Percentiles rank a stretch among this genome's conserved stretches.
Evolutionary conservation across 2,329 filamentous ascomycete species (phyloP).

Genomic region (Colletotrichum endophyticum): DNA sequence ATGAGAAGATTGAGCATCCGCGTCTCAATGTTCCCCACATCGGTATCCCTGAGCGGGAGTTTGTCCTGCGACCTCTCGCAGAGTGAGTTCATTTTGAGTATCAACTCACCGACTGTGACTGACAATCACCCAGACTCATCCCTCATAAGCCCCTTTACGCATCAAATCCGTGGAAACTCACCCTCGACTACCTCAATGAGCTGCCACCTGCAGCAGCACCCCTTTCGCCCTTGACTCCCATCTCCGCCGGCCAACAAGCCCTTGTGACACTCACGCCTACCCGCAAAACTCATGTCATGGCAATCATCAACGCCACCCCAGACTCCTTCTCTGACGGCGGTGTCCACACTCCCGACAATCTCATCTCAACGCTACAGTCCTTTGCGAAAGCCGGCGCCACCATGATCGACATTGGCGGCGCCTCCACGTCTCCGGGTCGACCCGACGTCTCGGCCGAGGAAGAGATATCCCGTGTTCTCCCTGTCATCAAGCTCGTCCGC

Average conservation of each 20-base stretch:
- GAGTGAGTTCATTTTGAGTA: conserved; percentile 57
- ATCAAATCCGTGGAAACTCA: conserved; percentile 62
- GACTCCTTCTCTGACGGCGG: conserved; percentile 98
- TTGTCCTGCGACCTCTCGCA: conserved; percentile 86
- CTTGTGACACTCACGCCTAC: conserved; percentile 63
- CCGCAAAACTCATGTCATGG: conserved; percentile 82
- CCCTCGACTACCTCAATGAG: conserved; percentile 65
- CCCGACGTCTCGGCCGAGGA: conserved; percentile 72
- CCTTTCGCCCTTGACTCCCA: conserved; percentile 64
- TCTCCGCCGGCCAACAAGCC: conserved; percentile 46
- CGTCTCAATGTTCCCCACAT: conserved; percentile 85
- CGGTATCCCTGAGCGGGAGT: conserved; percentile 88
- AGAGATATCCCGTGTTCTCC: conserved; percentile 79
- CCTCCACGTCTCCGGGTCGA: conserved; percentile 85
- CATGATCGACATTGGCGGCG: conserved; percentile 91
- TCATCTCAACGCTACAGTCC: conserved; percentile 62
- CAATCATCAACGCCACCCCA: conserved; percentile 91
- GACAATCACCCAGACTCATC: conserved; percentile 49
- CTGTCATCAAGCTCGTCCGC: conserved; percentile 77
- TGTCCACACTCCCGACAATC: conserved; percentile 56
- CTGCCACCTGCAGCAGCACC: conserved; percentile 54
- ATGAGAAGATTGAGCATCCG: conserved; percentile 68
- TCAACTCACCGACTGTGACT: neutral
- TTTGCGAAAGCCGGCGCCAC: conserved; percentile 75
- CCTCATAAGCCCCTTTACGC: conserved; percentile 58